These are phyloP conservation scores for Brassica napus DNA, from an alignment of 345 rosid species.

Conservation along the genomic window DNA sequence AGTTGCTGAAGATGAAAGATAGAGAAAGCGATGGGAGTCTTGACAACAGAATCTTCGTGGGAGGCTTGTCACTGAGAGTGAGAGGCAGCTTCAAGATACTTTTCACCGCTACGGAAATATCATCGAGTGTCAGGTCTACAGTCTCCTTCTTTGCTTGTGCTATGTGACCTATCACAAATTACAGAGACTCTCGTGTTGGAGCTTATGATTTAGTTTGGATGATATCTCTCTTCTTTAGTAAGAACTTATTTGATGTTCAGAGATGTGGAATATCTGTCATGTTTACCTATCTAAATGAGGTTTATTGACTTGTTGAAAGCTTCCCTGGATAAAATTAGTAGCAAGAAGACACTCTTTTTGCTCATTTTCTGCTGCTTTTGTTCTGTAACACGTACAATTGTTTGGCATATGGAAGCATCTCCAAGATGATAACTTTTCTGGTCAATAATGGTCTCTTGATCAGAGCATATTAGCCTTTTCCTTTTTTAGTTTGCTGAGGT, in stretches of 20 bases:
- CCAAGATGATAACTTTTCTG: slow-evolving; percentile 21
- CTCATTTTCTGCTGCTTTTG: background rate
- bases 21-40: slow-evolving; percentile 61
- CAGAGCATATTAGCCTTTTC: slow-evolving; percentile 1
- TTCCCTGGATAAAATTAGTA: slow-evolving; percentile 3
- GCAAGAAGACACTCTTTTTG: background rate
- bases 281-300: background rate
- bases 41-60: slow-evolving; percentile 76
- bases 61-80: slow-evolving; percentile 83
- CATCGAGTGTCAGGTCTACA: slow-evolving; percentile 69
- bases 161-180: background rate
- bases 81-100: slow-evolving; percentile 73
- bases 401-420: slow-evolving; percentile 1
- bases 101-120: slow-evolving; percentile 85
- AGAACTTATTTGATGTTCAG: background rate
- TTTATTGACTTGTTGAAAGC: slow-evolving; percentile 6
- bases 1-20: slow-evolving; percentile 13
- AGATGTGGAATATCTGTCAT: slow-evolving; percentile 1
- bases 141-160: background rate
- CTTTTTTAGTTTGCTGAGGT: background rate
- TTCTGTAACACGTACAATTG: background rate
- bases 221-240: background rate
- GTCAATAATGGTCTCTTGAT: background rate
- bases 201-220: slow-evolving; percentile 9
- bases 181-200: slow-evolving; percentile 10